Base-by-base conservation (phyloP, 768 basidiomycete species). In the Termitomyces sp. region DNA sequence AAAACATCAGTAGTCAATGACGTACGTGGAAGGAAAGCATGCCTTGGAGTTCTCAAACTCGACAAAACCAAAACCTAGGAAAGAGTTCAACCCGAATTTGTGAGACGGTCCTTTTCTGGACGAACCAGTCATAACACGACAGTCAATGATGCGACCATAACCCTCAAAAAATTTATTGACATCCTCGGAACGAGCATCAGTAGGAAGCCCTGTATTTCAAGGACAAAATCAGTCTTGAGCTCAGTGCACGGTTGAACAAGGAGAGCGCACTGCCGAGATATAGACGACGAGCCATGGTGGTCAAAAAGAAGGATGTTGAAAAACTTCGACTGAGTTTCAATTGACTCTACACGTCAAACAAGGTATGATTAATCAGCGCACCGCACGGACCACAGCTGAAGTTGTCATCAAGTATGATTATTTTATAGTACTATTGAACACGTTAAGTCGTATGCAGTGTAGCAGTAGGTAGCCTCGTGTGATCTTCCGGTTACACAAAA, bases 111-210 rank as follows among this genome's bases (percentile, higher is more conserved):
- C 50, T 62, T 57, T 54, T 57, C 43, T 41, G 55, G 57, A 79
- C 77, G 59, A 64, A 93, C 91, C 91, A 42, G 92, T 94, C 93
- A 96, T 94, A 70, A 96, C 89, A 64, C 91, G 86, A 72, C 91
- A 89, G 73, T 96, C 94, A 63, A 89, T 77, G 62, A 95, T 91
- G 55, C 83, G 85, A 35, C 93, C 94, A 71, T 87, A 93, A 60
- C 89, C 89, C 60, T 93, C 91, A 70, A 98, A 97, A 68, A 94
- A 84, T 70, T 92, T 91, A 58, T 82, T 79, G 53, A 94, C 86
- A 64, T 94, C 92, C 30, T 92, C 89, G 15, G 87, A 80, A 64
- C 90, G 88, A 63, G 85, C 81, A 71, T 94, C 91, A 57, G 84
- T 75, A 41, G 91, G 89, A n/a, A 94, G 82, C 69, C 88, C 91